A percentile compares a stretch with the other conserved stretches of the same genome.
These are phyloP conservation scores for Naganishia onofrii DNA, from an alignment of 768 basidiomycete species.

Conservation along the genomic window DNA sequence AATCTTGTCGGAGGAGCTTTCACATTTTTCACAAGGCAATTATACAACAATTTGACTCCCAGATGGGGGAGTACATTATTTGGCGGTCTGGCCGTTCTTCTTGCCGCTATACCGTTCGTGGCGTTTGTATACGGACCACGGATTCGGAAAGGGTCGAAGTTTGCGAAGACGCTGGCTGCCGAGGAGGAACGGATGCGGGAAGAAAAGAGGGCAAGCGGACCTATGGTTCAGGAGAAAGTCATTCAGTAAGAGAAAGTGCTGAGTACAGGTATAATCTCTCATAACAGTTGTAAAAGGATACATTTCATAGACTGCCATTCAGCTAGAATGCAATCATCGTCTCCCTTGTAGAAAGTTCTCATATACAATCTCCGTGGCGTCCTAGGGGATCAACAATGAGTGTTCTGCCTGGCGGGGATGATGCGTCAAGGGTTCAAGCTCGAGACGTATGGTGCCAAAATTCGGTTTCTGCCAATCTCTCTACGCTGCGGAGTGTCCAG, in stretches of 20 bases:
- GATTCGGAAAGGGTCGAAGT: slow-evolving; percentile 43
- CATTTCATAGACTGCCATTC: not conserved
- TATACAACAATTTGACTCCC: slow-evolving; percentile 56
- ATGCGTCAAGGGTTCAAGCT: no score
- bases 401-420: no score
- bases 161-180: slow-evolving; percentile 41
- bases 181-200: slow-evolving; percentile 35
- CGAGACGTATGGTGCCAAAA: no score
- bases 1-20: slow-evolving; percentile 55
- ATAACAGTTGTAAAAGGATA: not conserved
- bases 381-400: no score
- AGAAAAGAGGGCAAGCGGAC: not conserved
- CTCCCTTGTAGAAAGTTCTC: no score
- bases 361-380: no score
- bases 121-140: slow-evolving; percentile 48
- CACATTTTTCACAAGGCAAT: slow-evolving; percentile 62
- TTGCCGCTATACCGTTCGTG: slow-evolving; percentile 59
- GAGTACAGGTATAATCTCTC: not conserved
- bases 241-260: no score
- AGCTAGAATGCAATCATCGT: not conserved
- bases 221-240: not conserved
- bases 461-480: no score
- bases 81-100: slow-evolving; percentile 56
- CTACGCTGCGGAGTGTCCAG: no score
- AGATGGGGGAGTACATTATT: slow-evolving; percentile 57